Base-by-base conservation (phyloP, 2,329 filamentous ascomycete species). In the Reticulascus tulasneorum region DNA sequence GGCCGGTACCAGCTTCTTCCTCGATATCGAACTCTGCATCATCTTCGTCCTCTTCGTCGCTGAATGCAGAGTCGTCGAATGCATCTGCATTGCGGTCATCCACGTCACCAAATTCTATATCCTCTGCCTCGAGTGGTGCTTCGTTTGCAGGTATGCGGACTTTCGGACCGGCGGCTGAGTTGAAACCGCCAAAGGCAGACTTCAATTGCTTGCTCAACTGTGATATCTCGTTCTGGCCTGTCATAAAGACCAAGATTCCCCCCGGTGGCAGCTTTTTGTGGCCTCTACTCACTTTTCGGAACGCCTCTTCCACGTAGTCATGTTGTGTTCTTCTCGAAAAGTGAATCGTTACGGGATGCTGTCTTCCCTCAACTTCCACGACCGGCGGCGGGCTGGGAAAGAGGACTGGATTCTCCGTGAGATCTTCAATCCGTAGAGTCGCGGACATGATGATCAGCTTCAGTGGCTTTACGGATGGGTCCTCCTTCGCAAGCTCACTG, bases 371-470 rank as follows among this genome's bases (percentile, higher is more conserved):
- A 0, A 90, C 85, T 56, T 95, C 80, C 2, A 98, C 72, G 2
- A 97, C 76, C 0, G 90, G 91, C 0, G 93, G 93, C 4, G 86
- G 75, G 0, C 68, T 72, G 5, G 81, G 69, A 60, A 98, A 98
- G 0, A 98, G 69, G 12, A 75, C 81, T 8, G 77, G 66, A 53
- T 98, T 97, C 54, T 88, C 77, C 0, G 87, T 88, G 49, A 98
- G 86, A 54, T 97, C 91, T 10, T 88, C 86, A 29, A 97, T 86
- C 40, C 89, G 76, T 22, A 98, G 70, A 3, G 93, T 98, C 27
- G 93, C 93, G 41, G 91, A 97, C 94, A 98, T 98, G 63, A 98
- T 94, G 41, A 98, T 79, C 8, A 98, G 73, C 62, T 97, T 98
- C 34, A 98, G 63, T 0, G 90, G 89, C 46, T 81, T 83, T 19